Conservation (phyloP, 805 yeast species). For the Debaryomyces castellii region DNA sequence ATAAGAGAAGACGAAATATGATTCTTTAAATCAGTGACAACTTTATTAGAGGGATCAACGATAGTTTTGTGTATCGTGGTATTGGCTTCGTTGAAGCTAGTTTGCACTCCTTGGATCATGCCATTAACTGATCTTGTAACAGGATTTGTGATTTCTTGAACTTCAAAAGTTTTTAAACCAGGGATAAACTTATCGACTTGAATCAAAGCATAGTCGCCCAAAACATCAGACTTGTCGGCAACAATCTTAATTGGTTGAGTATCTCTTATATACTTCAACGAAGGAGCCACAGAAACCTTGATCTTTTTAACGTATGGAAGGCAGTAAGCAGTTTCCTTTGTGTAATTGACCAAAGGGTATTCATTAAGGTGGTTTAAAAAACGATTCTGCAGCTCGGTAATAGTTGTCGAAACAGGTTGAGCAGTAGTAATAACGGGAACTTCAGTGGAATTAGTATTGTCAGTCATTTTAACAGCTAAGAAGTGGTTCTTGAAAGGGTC, state of each 20-base stretch:
- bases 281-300: constrained; percentile 31
- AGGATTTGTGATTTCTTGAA: constrained; percentile 47
- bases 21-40: constrained; percentile 48
- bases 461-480: not conserved
- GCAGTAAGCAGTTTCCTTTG: constrained; percentile 29
- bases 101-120: constrained; percentile 15
- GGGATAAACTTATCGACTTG: constrained; percentile 63
- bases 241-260: constrained; percentile 42
- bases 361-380: constrained; percentile 36
- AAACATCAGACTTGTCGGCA: constrained; percentile 49
- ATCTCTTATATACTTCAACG: constrained; percentile 16
- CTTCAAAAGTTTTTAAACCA: constrained; percentile 52
- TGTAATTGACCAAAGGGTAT: constrained; percentile 50
- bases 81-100: constrained; percentile 5
- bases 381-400: constrained; percentile 6
- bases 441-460: not conserved
- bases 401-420: not conserved
- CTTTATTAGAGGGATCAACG: constrained; percentile 49
- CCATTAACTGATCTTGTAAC: constrained; percentile 52
- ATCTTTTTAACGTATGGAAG: constrained; percentile 37
- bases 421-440: not conserved
- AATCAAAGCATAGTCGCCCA: constrained; percentile 53
- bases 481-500: constrained; percentile 2
- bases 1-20: constrained; percentile 50
- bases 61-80: constrained; percentile 16